A percentile compares a stretch with the other conserved stretches of the same genome.
phyloP scores from a whole-genome alignment of 495 filamentous ascomycete species.

The Bathelium albidoporum region DNA sequence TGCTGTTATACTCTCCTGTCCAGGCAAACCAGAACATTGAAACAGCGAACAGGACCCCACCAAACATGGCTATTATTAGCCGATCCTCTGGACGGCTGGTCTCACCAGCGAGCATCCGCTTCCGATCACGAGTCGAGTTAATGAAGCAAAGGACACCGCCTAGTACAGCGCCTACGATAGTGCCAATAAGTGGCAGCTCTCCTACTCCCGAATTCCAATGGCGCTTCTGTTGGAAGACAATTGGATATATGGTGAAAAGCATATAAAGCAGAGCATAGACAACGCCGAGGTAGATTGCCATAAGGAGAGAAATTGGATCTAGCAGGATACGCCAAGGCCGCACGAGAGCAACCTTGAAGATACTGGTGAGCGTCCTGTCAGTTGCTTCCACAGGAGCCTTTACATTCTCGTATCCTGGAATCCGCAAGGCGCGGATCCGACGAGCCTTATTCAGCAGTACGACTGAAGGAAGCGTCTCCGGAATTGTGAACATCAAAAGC shows the following conservation, averaged over 20 bases:
- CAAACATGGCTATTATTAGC: slow-evolving; percentile 2
- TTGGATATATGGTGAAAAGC: slow-evolving; percentile 46
- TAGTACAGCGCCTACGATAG: slow-evolving; percentile 37
- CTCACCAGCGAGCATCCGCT: slow-evolving; percentile 28
- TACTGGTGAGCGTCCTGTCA: slow-evolving; percentile 32
- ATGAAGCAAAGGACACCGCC: slow-evolving; percentile 35
- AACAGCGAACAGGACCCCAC: slow-evolving; percentile 37
- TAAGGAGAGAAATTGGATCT: slow-evolving; percentile 36
- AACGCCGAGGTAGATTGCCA: slow-evolving; percentile 42
- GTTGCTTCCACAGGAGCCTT: slow-evolving; percentile 35
- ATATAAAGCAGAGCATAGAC: slow-evolving; percentile 51
- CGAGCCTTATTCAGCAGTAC: slow-evolving; percentile 26
- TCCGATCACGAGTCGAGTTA: slow-evolving; percentile 34
- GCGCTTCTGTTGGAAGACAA: slow-evolving; percentile 44
- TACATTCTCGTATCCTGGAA: slow-evolving; percentile 38
- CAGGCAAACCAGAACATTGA: slow-evolving; percentile 52
- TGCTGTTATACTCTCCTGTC: slow-evolving; percentile 30
- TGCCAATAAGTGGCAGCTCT: slow-evolving; percentile 43
- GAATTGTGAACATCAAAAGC: slow-evolving; percentile 36
- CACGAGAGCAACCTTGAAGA: slow-evolving; percentile 42
- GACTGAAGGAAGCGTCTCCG: slow-evolving; percentile 30
- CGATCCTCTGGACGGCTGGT: background rate
- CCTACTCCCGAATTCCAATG: slow-evolving; percentile 43
- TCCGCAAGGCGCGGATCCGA: slow-evolving; percentile 28
- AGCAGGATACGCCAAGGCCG: slow-evolving; percentile 38